Base-by-base conservation (phyloP, 2,329 filamentous ascomycete genomes). In the Hypoxylon sp. region DNA sequence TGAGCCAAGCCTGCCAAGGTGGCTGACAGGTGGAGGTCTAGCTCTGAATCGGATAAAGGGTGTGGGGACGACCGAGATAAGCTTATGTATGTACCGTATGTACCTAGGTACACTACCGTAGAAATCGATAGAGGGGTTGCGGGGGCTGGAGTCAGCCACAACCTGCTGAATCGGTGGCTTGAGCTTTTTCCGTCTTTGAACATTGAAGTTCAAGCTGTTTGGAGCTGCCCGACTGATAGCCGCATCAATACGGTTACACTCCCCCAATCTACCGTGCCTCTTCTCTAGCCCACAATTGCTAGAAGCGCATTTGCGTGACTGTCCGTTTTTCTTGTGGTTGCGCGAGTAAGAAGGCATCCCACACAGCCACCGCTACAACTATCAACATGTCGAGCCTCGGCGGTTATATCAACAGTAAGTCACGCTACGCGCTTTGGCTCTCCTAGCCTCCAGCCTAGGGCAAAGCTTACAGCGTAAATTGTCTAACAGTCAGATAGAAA, bases 401-500 rank as follows among this genome's bases (percentile, higher is more conserved):
- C 19, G 65, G 43, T 50, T 79, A 78, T 63, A 73, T 77, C 45
- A 74, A 78, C 60, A 78, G 77, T 79, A 69, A 71, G 76, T 73
- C 41, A 19, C 48, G 19, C 41, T 14, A 1, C 46, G 36, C 51
- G 52, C 45, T 52, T 30, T 28, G 10, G 3, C 36, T 4, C 10
- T 51, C 36, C 34, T 25, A 38, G 32, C 41, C 41, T 21, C 52
- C 30, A 41, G 36, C 55, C 60, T 50, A 23, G 51, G 50, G 14
- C 53, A 52, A 64, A 65, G 63, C 65, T 74, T 70, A 70, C 63
- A 66, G 53, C 61, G 58, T 36, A 51, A 58, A 21, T 46, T 7
- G 48, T 71, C 78, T 80, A 73, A 81, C 76, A 78, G 69, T 72
- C 63, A 34, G 67, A 46, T 76, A 98, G 96, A 97, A 82, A 97